Percentiles rank a stretch among this genome's conserved stretches.
phyloP scores from a whole-genome alignment of 2,329 filamentous ascomycete species.

The Trichoderma koningii region DNA sequence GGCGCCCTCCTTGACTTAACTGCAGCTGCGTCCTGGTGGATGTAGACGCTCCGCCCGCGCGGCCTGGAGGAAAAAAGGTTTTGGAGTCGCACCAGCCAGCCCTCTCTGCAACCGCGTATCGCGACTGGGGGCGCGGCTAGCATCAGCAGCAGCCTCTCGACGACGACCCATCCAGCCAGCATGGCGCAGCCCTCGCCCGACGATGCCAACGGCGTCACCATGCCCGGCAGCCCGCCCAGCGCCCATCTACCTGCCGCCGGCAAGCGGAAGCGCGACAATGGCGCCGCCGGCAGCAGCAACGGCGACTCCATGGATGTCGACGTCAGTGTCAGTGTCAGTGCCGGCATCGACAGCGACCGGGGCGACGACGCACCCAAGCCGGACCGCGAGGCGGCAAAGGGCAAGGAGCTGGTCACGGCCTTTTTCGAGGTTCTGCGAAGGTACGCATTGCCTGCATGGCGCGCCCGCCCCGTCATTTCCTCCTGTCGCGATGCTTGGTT shows the following conservation, averaged over 20 bases:
- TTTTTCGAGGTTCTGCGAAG: conserved; percentile 44
- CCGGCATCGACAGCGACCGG: background rate
- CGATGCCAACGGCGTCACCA: conserved; percentile 47
- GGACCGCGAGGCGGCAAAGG: conserved; percentile 5
- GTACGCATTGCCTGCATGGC: conserved; percentile 36
- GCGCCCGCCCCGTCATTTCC: no score
- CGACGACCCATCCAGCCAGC: conserved; percentile 33
- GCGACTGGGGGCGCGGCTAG: conserved; percentile 44
- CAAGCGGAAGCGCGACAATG: conserved; percentile 63
- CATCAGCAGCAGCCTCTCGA: conserved; percentile 28
- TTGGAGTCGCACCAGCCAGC: conserved; percentile 46
- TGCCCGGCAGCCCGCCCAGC: conserved; percentile 37
- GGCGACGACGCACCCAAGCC: background rate
- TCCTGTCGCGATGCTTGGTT: no score
- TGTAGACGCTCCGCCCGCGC: conserved; percentile 38
- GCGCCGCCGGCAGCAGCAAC: conserved; percentile 37
- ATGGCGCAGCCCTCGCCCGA: conserved; percentile 48
- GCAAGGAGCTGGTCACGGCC: conserved; percentile 43
- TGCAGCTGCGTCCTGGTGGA: conserved; percentile 38
- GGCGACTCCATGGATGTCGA: conserved; percentile 34
- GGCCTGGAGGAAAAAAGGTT: conserved; percentile 42
- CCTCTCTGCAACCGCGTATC: conserved; percentile 44
- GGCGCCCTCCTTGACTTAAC: conserved; percentile 29
- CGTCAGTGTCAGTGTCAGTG: conserved; percentile 14
- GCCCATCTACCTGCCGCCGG: conserved; percentile 42